phyloP scores from a whole-genome alignment of 164 flowering plant genomes.

The Echeveria elegans region DNA sequence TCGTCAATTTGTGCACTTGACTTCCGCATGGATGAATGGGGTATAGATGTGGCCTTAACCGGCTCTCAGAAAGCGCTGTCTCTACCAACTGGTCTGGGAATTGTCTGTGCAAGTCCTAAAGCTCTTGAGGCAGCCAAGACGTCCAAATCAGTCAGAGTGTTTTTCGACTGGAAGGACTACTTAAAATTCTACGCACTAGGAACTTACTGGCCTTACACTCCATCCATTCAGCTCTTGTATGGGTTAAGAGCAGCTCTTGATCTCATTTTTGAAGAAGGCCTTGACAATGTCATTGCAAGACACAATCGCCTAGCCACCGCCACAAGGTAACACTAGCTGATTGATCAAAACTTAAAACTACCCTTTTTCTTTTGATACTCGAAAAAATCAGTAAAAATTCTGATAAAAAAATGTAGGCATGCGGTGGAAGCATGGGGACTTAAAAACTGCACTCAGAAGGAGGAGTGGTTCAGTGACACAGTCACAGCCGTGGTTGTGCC shows the following conservation, averaged over 20 bases:
- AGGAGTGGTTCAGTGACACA: conserved; percentile 92
- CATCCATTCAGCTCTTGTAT: conserved; percentile 87
- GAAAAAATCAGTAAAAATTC: too few relatives aligned
- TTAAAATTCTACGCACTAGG: conserved; percentile 88
- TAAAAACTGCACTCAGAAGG: conserved; percentile 83
- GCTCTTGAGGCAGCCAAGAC: conserved; percentile 86
- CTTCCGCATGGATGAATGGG: conserved; percentile 99
- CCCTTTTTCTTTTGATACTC: background rate
- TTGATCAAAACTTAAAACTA: background rate
- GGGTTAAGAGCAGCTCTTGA: conserved; percentile 91
- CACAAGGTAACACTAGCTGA: conserved; percentile 44
- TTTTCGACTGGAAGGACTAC: conserved; percentile 96
- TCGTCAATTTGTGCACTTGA: conserved; percentile 98
- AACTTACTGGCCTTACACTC: conserved; percentile 96
- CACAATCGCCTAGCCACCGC: conserved; percentile 78
- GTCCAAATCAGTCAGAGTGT: conserved; percentile 80
- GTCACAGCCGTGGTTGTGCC: conserved; percentile 96
- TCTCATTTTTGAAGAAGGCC: conserved; percentile 91
- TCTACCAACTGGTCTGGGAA: conserved; percentile 94
- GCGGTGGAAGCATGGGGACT: conserved; percentile 99
- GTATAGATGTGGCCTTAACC: conserved; percentile 87
- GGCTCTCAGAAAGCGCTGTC: conserved; percentile 98
- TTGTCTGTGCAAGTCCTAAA: conserved; percentile 90
- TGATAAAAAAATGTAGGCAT: conserved; percentile 36
- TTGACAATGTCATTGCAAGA: conserved; percentile 86